phyloP scores from a whole-genome alignment of 2,329 filamentous ascomycete genomes.

The Trichoderma sp. region DNA sequence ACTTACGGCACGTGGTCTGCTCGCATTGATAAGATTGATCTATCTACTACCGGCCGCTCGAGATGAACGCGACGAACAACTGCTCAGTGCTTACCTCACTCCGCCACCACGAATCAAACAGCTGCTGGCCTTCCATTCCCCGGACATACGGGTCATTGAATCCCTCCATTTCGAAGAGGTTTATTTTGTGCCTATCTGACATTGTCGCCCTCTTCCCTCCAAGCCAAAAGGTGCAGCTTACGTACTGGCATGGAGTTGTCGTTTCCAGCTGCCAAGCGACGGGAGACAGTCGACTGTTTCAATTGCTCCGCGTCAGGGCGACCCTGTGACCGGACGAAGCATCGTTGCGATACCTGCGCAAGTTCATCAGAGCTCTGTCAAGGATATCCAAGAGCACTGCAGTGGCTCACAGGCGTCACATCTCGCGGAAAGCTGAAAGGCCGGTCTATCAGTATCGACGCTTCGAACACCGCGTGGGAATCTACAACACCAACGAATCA shows the following conservation, averaged over 20 bases:
- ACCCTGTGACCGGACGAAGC: conserved; percentile 21
- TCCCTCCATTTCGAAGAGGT: not conserved
- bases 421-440: conserved; percentile 23
- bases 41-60: too few relatives aligned
- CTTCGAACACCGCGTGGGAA: conserved; percentile 15
- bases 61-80: too few relatives aligned
- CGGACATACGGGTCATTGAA: too few relatives aligned
- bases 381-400: conserved; percentile 21
- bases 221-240: not conserved
- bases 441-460: conserved; percentile 12
- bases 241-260: not conserved
- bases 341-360: conserved; percentile 22
- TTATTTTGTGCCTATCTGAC: not conserved
- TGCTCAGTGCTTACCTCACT: too few relatives aligned
- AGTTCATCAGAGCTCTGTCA: conserved; percentile 10
- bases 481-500: conserved; percentile 20
- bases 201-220: not conserved
- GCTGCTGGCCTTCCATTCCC: too few relatives aligned
- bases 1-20: too few relatives aligned
- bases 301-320: conserved; percentile 26
- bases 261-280: conserved; percentile 3
- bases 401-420: conserved; percentile 23
- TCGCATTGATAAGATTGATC: too few relatives aligned
- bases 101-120: too few relatives aligned
- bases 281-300: conserved; percentile 25